A percentile compares a stretch with the other conserved stretches of the same genome.
Conservation (phyloP, 345 rosid species). For the Combretum micranthum region DNA sequence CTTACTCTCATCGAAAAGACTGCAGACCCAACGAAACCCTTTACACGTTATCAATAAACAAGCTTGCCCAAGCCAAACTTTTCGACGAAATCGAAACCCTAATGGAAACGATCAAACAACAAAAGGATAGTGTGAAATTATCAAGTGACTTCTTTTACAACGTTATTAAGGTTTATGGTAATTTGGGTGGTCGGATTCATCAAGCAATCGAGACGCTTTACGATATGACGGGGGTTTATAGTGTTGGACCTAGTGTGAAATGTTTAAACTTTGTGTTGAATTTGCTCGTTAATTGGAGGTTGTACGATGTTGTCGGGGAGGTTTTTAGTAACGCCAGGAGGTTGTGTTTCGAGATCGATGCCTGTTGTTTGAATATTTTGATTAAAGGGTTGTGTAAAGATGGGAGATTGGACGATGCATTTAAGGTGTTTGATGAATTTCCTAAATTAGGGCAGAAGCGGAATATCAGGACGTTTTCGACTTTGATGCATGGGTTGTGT, state of each 20-base stretch:
- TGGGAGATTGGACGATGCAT: constrained; percentile 58
- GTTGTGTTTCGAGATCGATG: constrained; percentile 74
- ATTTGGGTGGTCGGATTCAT: constrained; percentile 51
- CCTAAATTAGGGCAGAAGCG: constrained; percentile 64
- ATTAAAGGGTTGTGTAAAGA: constrained; percentile 69
- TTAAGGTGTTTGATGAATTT: constrained; percentile 89
- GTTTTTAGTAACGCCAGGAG: constrained; percentile 52
- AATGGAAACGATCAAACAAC: constrained; percentile 34
- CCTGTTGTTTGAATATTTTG: constrained; percentile 74
- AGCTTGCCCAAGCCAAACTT: constrained; percentile 47
- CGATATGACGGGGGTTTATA: constrained; percentile 54
- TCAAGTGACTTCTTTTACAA: constrained; percentile 72
- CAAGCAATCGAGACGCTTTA: constrained; percentile 53
- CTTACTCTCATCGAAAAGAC: constrained; percentile 64
- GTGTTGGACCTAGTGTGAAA: constrained; percentile 66
- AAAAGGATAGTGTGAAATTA: constrained; percentile 36
- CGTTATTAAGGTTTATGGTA: constrained; percentile 64
- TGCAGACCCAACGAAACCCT: constrained; percentile 70
- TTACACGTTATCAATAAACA: constrained; percentile 44
- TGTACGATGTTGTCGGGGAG: constrained; percentile 50
- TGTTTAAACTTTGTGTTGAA: constrained; percentile 67
- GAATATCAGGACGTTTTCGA: constrained; percentile 67
- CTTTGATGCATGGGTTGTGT: constrained; percentile 65
- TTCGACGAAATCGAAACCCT: constrained; percentile 63
- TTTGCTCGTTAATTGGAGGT: constrained; percentile 60